A percentile compares a stretch with the other conserved stretches of the same genome.
Conservation (phyloP, 345 rosid species). For the Mercurialis annua region DNA sequence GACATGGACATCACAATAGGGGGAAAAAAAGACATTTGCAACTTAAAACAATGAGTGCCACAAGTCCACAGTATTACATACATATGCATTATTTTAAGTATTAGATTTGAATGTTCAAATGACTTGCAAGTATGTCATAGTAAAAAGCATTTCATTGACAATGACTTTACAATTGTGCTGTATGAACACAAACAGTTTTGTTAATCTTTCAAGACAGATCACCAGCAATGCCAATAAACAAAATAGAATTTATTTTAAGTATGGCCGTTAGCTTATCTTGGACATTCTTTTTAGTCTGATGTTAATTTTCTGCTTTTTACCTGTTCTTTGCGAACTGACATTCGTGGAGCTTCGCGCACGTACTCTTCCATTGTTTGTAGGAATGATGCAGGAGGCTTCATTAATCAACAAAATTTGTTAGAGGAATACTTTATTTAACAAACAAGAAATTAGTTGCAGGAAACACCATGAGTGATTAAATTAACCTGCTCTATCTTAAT, state of each 20-base stretch:
- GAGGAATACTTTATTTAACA: background rate
- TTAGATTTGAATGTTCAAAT: background rate
- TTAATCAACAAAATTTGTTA: slow-evolving; percentile 15
- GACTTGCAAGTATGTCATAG: background rate
- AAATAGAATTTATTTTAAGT: background rate
- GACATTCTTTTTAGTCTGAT: background rate
- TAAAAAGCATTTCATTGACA: background rate
- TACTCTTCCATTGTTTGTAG: slow-evolving; percentile 99
- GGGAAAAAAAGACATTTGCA: background rate
- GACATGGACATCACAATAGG: background rate
- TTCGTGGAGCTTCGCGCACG: slow-evolving; percentile 76
- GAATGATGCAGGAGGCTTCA: slow-evolving; percentile 86
- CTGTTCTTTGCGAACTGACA: slow-evolving; percentile 65
- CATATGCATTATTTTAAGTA: background rate
- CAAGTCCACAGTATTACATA: background rate
- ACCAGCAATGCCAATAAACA: background rate
- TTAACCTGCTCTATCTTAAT: slow-evolving; percentile 90
- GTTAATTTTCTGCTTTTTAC: slow-evolving; percentile 24
- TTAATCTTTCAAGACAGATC: background rate
- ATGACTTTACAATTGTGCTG: background rate
- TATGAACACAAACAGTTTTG: background rate
- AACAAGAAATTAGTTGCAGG: slow-evolving; percentile 6
- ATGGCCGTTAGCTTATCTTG: background rate
- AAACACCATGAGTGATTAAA: slow-evolving; percentile 16
- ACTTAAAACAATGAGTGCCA: background rate